These are phyloP conservation scores for Ensete glaucum DNA, from an alignment of 176 grass and related monocot species.

Conservation along the genomic window DNA sequence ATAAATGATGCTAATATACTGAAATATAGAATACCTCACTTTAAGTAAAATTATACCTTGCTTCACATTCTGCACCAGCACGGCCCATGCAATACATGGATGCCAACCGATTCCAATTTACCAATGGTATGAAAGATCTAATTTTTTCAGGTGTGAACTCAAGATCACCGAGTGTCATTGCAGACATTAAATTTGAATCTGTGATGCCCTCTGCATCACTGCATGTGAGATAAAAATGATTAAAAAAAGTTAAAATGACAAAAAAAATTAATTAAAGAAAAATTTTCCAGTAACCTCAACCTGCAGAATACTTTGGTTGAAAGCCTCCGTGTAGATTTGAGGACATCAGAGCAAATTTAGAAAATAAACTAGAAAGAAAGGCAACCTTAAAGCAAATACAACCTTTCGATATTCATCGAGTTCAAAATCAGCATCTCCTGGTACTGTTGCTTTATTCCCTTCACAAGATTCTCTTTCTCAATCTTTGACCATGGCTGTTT, in stretches of 20 bases:
- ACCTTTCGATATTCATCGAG: conserved; percentile 70
- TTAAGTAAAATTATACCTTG: conserved; percentile 39
- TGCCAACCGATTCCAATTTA: conserved; percentile 76
- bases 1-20: background rate
- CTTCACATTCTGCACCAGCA: conserved; percentile 75
- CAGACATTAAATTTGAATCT: conserved; percentile 50
- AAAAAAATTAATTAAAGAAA: background rate
- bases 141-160: conserved; percentile 61
- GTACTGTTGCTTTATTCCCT: conserved; percentile 95
- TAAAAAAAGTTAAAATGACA: background rate
- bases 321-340: conserved; percentile 1
- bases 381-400: background rate
- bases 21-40: conserved; percentile 1
- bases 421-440: conserved; percentile 73
- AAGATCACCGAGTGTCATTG: conserved; percentile 34
- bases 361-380: conserved; percentile 8
- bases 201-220: conserved; percentile 47
- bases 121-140: conserved; percentile 57
- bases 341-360: background rate
- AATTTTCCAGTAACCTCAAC: background rate
- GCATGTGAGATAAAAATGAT: conserved; percentile 20
- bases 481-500: conserved; percentile 62
- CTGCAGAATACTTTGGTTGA: background rate
- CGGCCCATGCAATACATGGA: conserved; percentile 69
- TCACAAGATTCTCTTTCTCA: conserved; percentile 69